Evolutionary conservation across 257 asterid species (phyloP).

Genomic region (Lantana camara): DNA sequence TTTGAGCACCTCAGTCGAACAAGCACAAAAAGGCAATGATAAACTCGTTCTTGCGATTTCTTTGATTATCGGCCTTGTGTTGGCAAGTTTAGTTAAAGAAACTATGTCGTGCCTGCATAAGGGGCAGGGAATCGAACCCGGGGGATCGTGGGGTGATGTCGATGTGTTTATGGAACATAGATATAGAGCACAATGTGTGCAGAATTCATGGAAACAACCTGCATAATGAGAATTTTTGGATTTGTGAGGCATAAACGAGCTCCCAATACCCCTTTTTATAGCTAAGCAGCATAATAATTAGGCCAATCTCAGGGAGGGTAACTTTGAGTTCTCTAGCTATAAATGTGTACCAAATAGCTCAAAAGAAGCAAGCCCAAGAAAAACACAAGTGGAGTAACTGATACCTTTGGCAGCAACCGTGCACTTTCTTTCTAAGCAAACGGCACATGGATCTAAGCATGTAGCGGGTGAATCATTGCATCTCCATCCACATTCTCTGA

Average conservation of each 20-base stretch:
- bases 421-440: slow-evolving; percentile 87
- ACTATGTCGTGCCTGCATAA: slow-evolving; percentile 78
- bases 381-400: background rate
- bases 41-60: slow-evolving; percentile 52
- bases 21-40: slow-evolving; percentile 58
- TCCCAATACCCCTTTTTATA: too few species aligned
- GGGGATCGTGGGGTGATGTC: slow-evolving; percentile 50
- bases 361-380: too few species aligned
- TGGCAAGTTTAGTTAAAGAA: slow-evolving; percentile 62
- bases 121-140: slow-evolving; percentile 85
- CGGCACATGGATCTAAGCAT: slow-evolving; percentile 88
- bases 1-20: slow-evolving; percentile 50
- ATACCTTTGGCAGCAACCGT: slow-evolving; percentile 90
- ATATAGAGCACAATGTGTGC: slow-evolving; percentile 80
- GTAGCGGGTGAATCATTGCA: slow-evolving; percentile 39
- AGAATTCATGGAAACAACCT: slow-evolving; percentile 89
- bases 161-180: slow-evolving; percentile 73
- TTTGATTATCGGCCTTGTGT: slow-evolving; percentile 47
- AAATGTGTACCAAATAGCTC: too few species aligned
- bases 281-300: too few species aligned
- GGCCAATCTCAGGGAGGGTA: too few species aligned
- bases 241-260: too few species aligned
- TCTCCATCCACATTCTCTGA: slow-evolving; percentile 89
- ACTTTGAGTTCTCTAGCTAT: too few species aligned
- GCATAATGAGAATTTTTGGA: too few species aligned